Conservation (phyloP, 768 basidiomycete species). For the Phlebiopsis gigantea region DNA sequence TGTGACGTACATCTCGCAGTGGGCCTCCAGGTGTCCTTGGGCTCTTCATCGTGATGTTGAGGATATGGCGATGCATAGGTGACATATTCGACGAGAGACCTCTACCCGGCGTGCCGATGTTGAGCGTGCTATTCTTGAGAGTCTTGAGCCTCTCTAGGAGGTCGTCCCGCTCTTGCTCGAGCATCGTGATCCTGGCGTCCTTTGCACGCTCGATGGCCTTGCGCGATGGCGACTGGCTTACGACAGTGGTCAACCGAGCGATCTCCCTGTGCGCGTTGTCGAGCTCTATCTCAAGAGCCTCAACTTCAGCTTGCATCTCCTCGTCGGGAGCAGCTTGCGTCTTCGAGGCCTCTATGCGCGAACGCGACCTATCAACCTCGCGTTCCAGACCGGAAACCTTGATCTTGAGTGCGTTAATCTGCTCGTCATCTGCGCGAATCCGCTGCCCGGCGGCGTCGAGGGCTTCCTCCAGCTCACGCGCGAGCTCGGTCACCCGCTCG, state of each 20-base stretch:
- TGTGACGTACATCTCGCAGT: constrained; percentile 63
- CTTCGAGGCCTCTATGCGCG: constrained; percentile 24
- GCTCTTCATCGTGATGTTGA: constrained; percentile 61
- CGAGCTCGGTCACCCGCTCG: constrained; percentile 49
- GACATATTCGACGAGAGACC: constrained; percentile 54
- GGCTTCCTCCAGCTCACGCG: constrained; percentile 68
- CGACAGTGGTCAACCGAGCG: constrained; percentile 56
- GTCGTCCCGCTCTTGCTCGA: constrained; percentile 75
- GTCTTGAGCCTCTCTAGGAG: constrained; percentile 64
- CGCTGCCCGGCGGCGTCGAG: constrained; percentile 69
- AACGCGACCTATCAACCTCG: constrained; percentile 37
- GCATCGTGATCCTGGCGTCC: constrained; percentile 66
- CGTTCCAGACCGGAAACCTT: constrained; percentile 54
- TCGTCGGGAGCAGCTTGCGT: constrained; percentile 18
- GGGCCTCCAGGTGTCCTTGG: constrained; percentile 80
- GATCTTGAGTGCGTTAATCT: constrained; percentile 42
- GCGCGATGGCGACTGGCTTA: constrained; percentile 68
- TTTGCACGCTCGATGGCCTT: constrained; percentile 76
- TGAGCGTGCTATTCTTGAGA: constrained; percentile 46
- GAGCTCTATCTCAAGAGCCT: constrained; percentile 68
- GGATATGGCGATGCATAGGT: constrained; percentile 69
- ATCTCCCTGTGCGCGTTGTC: constrained; percentile 75
- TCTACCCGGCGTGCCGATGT: constrained; percentile 55
- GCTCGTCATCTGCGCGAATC: constrained; percentile 58
- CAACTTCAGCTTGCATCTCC: constrained; percentile 47